Base-by-base conservation (phyloP, 495 filamentous ascomycete species). In the Pyronema domesticum region DNA sequence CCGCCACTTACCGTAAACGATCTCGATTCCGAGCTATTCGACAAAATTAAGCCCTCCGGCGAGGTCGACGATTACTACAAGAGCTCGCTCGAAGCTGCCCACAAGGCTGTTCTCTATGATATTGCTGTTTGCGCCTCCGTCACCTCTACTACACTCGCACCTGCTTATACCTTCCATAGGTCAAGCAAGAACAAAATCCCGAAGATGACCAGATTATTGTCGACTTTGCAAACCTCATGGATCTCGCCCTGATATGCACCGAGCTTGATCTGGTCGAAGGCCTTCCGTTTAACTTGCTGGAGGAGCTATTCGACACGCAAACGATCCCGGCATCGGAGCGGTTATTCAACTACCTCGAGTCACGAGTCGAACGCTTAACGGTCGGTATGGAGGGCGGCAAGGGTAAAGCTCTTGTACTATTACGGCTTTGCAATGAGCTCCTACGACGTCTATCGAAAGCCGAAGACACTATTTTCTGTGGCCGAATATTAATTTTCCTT, bases 401-500 rank as follows among this genome's bases (percentile, higher is more conserved):
- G 59, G 81, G 85, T 57, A 95, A 94, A 68, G 81, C 82, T 54
- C 70, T 95, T 44, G 77, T 94, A 53, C 88, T 95, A 57, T 72
- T 99, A 3, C 76, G 91, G 60, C 81, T 84, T 17, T 96, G 93
- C 72, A 99, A 96, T 68, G 93, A 96, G 68, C 75, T 99, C 3
- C 77, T 96, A 7, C 80, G 91, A 46, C 76, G 91, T 53, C 73
- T 99, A 3, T 96, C 91, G 2, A 75, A 94, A 46, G 87, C 91
- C 3, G 87, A 95, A 62, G 93, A 99, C 69, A 86, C 93, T 0
- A 89, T 94, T 3, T 99, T 98, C 67, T 95, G 89, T 66, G 91
- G 91, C 37, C 76, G 89, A 44, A 89, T 99, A 17, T 94, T 94
- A 65, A 94, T 99, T 58, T 99, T 94, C 64, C 78, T 96, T 55